phyloP scores from a whole-genome alignment of 2,329 filamentous ascomycete genomes.

The Fusarium hainanense region DNA sequence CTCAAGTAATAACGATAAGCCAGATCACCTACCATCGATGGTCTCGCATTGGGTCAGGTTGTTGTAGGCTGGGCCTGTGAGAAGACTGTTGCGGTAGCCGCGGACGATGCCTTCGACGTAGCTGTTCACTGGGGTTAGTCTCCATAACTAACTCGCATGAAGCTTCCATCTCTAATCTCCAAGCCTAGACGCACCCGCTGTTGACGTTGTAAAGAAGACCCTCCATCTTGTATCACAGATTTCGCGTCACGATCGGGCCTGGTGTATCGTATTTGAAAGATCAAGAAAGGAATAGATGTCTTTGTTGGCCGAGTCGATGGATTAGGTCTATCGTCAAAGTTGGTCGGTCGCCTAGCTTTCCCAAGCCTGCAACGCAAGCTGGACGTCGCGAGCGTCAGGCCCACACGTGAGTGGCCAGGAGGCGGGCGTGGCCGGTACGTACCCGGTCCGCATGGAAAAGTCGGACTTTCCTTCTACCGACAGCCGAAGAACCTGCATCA shows the following conservation, averaged over 20 bases:
- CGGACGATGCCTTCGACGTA: slow-evolving; percentile 98
- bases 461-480: slow-evolving; percentile 47
- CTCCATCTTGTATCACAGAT: slow-evolving; percentile 72
- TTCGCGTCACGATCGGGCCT: slow-evolving; percentile 9
- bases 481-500: slow-evolving; percentile 39
- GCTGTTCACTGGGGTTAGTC: slow-evolving; percentile 61
- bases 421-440: slow-evolving; percentile 24
- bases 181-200: slow-evolving; percentile 73
- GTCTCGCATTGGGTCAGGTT: slow-evolving; percentile 98
- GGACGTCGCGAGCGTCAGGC: slow-evolving; percentile 34
- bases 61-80: slow-evolving; percentile 90
- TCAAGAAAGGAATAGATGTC: slow-evolving; percentile 11
- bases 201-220: slow-evolving; percentile 95
- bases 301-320: slow-evolving; percentile 30
- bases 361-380: slow-evolving; percentile 42
- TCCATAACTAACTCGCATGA: slow-evolving; percentile 36
- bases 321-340: slow-evolving; percentile 40
- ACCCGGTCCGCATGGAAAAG: neutral
- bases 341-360: slow-evolving; percentile 45
- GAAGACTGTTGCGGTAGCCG: slow-evolving; percentile 92
- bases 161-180: slow-evolving; percentile 12
- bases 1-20: neutral
- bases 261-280: slow-evolving; percentile 3
- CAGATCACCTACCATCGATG: slow-evolving; percentile 78
- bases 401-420: slow-evolving; percentile 46